These are phyloP conservation scores for Ligustrum vulgare DNA, from an alignment of 257 asterid species.

Conservation along the genomic window DNA sequence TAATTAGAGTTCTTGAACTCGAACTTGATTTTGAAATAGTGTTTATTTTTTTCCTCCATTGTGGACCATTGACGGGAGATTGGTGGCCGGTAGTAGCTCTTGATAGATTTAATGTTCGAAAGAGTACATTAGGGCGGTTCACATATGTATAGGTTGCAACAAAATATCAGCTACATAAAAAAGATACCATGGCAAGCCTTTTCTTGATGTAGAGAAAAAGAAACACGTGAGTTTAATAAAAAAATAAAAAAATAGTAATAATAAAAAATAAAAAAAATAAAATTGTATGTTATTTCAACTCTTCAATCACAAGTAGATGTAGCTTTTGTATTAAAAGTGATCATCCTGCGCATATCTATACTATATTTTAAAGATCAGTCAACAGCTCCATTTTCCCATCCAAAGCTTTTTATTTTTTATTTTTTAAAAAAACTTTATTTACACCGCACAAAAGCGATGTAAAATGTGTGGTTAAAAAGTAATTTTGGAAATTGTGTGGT, in stretches of 20 bases:
- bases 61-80: background rate
- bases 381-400: too few relatives aligned
- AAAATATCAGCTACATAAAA: background rate
- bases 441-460: too few relatives aligned
- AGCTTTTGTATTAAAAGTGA: too few relatives aligned
- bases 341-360: too few relatives aligned
- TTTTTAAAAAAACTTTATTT: too few relatives aligned
- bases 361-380: too few relatives aligned
- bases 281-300: background rate
- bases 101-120: too few relatives aligned
- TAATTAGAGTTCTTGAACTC: background rate
- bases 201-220: background rate
- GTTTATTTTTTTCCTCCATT: background rate
- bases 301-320: background rate
- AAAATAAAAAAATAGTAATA: too few relatives aligned
- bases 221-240: background rate
- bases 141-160: background rate
- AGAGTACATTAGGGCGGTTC: background rate
- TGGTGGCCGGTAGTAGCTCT: background rate
- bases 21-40: background rate
- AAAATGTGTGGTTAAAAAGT: too few relatives aligned
- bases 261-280: too few relatives aligned
- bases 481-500: too few relatives aligned
- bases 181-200: background rate
- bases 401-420: too few relatives aligned